Base-by-base conservation (phyloP, 2,329 filamentous ascomycete genomes). In the Stachybotrys elegans region DNA sequence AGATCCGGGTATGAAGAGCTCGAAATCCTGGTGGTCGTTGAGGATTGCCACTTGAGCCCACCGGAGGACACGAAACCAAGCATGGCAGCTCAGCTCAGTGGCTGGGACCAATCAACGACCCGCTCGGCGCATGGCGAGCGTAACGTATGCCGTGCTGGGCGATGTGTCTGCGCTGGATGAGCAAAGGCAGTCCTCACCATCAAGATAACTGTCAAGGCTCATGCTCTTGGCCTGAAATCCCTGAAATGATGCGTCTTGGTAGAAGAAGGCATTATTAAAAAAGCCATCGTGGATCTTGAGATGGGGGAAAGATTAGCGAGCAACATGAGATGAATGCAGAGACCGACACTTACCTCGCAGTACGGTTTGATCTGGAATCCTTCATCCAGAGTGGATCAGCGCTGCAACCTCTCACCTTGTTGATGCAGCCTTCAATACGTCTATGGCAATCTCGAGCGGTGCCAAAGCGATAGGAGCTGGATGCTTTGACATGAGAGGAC, bases 21-120 rank as follows among this genome's bases (percentile, higher is more conserved):
- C 63, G n/a, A 72, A 71, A 4, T 76, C 68, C 0, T 68, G 66
- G 2, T 69, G 63, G 0, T 86, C 88, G 42, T 89, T 92, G 0
- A 95, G 63, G 1, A 85, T 82, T 0, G 89, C 88, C 0, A 86
- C 66, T 51, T 95, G 90, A 0, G 89, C 90, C 68, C 83, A 86
- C 5, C 75, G 73, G n/a, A n/a, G n/a, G n/a, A n/a, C n/a, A n/a
- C n/a, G n/a, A n/a, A n/a, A n/a, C n/a, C n/a, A 1, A 95, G 74
- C 0, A 84, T 75, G 0, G n/a, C n/a, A n/a, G n/a, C n/a, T n/a
- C n/a, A n/a, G n/a, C n/a, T n/a, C n/a, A n/a, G n/a, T n/a, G n/a
- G n/a, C n/a, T n/a, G n/a, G n/a, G n/a, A n/a, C n/a, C n/a, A n/a
- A n/a, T n/a, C n/a, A n/a, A n/a, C n/a, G n/a, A n/a, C n/a, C n/a